Base-by-base conservation (phyloP, 148 eudicot genomes). In the Rheum nobile region DNA sequence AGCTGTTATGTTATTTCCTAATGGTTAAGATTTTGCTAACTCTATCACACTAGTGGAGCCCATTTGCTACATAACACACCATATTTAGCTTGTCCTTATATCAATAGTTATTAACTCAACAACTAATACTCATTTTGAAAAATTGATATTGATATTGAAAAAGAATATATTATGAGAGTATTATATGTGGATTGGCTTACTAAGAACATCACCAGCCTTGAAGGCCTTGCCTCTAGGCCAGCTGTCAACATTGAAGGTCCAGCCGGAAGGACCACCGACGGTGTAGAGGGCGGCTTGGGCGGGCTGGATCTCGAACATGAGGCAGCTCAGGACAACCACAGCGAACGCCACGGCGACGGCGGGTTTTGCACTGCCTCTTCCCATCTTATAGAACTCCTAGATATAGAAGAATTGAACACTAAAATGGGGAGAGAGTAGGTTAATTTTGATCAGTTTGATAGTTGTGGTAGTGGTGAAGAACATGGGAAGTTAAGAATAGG, bases 161-260 rank as follows among this genome's bases (percentile, higher is more conserved):
- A n/a, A n/a, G n/a, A n/a, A n/a, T n/a, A n/a, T n/a, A n/a, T n/a
- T n/a, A n/a, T n/a, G n/a, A n/a, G n/a, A n/a, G n/a, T n/a, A n/a
- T n/a, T n/a, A n/a, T n/a, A n/a, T 54, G 26, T 73, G 24, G 10
- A 8, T 19, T 4, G 14, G 46, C 80, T 65, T 82, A 88, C 92
- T 79, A 2, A 88, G 90, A 3, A 74, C 81, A 65, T 88, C 92
- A 52, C 92, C 90, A 22, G 87, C 86, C 34, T 46, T 77, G n/a
- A 86, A 89, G 65, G 61, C 61, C 83, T 89, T 87, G 74, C 90
- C 90, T 2, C 57, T 78, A 16, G 88, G 84, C 90, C 90, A 85
- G 31, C 67, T 29, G 22, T 29, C 77, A 1, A 67, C 57, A 70
- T 81, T 81, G 39, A 77, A 85, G 55, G 84, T 70, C 93, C 90